Evolutionary conservation across 2,329 filamentous ascomycete genomes (phyloP).

Genomic region (Pyrenophora graminea): DNA sequence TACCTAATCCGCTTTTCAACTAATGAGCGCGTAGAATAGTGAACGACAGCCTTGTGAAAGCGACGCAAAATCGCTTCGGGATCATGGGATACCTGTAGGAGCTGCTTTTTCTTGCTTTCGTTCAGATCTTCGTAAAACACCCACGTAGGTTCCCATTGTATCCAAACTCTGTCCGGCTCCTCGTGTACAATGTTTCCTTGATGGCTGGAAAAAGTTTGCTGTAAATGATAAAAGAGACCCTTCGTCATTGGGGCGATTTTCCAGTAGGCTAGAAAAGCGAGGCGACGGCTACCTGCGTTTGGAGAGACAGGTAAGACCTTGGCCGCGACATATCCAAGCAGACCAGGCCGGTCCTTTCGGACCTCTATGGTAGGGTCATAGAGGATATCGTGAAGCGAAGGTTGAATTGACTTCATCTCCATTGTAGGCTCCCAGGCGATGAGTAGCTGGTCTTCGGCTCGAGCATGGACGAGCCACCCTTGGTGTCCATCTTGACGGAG

Average conservation of each 20-base stretch:
- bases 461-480: constrained; percentile 10
- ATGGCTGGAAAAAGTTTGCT: constrained; percentile 11
- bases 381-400: not conserved
- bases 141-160: constrained; percentile 20
- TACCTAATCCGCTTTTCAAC: constrained; percentile 8
- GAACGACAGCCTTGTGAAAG: constrained; percentile 11
- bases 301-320: constrained; percentile 2
- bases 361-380: constrained; percentile 7
- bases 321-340: constrained; percentile 13
- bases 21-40: constrained; percentile 9
- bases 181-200: constrained; percentile 9
- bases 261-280: constrained; percentile 18
- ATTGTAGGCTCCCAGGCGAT: constrained; percentile 15
- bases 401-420: constrained; percentile 5
- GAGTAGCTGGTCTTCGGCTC: constrained; percentile 11
- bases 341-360: constrained; percentile 2
- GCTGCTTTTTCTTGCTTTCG: constrained; percentile 5
- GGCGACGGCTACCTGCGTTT: constrained; percentile 1
- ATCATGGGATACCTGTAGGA: constrained; percentile 3
- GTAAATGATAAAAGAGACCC: constrained; percentile 11
- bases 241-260: constrained; percentile 11
- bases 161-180: constrained; percentile 11
- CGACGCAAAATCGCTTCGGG: constrained; percentile 7
- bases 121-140: constrained; percentile 14
- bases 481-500: not conserved